A percentile compares a stretch with the other conserved stretches of the same genome.
Evolutionary conservation across 2,329 filamentous ascomycete species (phyloP).

Genomic region (Fusarium kyushuense): DNA sequence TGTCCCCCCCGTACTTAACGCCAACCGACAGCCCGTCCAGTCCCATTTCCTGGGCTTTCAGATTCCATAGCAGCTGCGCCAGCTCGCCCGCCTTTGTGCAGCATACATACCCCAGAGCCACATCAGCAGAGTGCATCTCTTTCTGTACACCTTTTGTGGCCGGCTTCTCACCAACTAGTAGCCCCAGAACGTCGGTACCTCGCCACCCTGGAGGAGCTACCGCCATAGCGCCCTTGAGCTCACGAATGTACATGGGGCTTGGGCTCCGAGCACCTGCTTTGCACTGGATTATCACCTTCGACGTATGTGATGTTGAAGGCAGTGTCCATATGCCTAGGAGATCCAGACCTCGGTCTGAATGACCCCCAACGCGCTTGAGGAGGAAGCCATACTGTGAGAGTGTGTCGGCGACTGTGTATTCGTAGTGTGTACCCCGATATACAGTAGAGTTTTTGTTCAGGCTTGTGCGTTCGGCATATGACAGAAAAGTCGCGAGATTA

Average conservation of each 20-base stretch:
- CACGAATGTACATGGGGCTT: conserved; percentile 73
- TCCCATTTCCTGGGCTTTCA: conserved; percentile 69
- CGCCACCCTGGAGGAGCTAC: conserved; percentile 81
- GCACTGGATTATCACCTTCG: conserved; percentile 73
- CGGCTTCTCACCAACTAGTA: conserved; percentile 75
- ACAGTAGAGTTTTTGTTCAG: conserved; percentile 68
- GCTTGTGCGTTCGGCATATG: conserved; percentile 68
- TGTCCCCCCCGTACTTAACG: conserved; percentile 55
- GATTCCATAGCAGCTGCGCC: conserved; percentile 80
- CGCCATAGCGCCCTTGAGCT: conserved; percentile 82
- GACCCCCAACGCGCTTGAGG: conserved; percentile 73
- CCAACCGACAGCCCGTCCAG: conserved; percentile 70
- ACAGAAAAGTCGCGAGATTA: conserved; percentile 73
- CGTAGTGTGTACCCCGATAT: conserved; percentile 81
- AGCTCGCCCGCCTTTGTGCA: conserved; percentile 69
- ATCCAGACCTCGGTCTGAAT: conserved; percentile 78
- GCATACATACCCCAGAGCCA: conserved; percentile 77
- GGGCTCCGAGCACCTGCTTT: conserved; percentile 68
- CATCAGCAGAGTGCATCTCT: conserved; percentile 70
- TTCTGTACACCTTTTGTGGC: conserved; percentile 85
- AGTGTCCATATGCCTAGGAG: conserved; percentile 78
- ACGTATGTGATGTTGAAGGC: conserved; percentile 51
- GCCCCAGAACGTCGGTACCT: conserved; percentile 71
- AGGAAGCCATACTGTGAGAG: conserved; percentile 72
- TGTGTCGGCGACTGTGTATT: conserved; percentile 73